Percentiles rank a stretch among this genome's conserved stretches.
Evolutionary conservation across 768 basidiomycete genomes (phyloP).

Genomic region (Tylopilus rubrobrunneus): DNA sequence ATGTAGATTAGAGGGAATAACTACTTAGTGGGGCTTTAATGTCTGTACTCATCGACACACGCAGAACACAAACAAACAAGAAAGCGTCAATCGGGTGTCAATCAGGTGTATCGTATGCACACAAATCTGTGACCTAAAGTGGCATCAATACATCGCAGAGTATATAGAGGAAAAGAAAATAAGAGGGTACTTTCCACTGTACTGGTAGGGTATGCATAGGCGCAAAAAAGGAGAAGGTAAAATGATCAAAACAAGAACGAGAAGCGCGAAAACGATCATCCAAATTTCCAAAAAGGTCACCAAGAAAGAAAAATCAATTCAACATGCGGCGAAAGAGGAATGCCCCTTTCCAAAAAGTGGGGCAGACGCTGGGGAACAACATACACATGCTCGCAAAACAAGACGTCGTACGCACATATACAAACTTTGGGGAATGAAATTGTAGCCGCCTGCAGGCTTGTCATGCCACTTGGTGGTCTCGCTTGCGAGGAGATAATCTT

Average conservation of each 20-base stretch:
- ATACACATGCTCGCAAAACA: conserved; percentile 13
- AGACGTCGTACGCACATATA: neutral
- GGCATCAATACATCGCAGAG: neutral
- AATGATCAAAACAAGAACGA: neutral
- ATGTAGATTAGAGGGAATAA: too few relatives aligned
- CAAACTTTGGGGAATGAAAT: conserved; percentile 27
- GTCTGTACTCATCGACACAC: too few relatives aligned
- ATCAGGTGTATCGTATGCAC: neutral
- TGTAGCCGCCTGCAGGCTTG: conserved; percentile 22
- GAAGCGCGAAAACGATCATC: neutral
- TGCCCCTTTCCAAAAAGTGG: neutral
- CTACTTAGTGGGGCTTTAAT: too few relatives aligned
- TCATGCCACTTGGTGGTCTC: conserved; percentile 28
- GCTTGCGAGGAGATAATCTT: conserved; percentile 32
- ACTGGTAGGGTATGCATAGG: neutral
- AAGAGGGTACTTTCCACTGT: neutral
- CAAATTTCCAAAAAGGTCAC: neutral
- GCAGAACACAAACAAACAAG: neutral
- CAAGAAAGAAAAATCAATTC: neutral
- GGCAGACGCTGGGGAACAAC: neutral
- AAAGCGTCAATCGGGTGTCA: neutral
- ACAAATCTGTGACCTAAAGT: neutral
- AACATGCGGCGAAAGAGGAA: neutral
- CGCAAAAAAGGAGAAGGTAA: neutral
- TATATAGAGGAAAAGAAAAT: neutral